Percentiles rank a stretch among this genome's conserved stretches.
Conservation (phyloP, 2,329 filamentous ascomycete species). For the Fusarium palustre region DNA sequence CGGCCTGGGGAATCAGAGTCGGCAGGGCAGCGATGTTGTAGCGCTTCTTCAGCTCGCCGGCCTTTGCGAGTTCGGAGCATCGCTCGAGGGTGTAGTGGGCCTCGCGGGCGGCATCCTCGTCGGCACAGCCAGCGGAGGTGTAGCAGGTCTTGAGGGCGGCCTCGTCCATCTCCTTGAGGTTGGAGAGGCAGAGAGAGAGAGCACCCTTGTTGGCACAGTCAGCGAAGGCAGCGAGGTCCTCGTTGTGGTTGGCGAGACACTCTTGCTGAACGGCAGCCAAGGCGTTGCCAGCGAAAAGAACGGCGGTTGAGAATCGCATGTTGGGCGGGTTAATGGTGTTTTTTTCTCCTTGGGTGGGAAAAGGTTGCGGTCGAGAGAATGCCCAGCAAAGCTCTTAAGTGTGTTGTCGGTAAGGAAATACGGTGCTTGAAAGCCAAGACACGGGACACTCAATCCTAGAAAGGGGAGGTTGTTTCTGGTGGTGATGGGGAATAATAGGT, state of each 20-base stretch:
- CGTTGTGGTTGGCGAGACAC: conserved; percentile 56
- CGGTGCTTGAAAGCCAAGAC: conserved; percentile 29
- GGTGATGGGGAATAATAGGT: conserved; percentile 18
- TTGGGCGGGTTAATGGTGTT: conserved; percentile 16
- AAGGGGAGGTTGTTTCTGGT: conserved; percentile 20
- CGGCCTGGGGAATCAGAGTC: conserved; percentile 34
- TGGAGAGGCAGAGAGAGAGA: conserved; percentile 58
- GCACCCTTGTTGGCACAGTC: conserved; percentile 59
- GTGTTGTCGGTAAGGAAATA: conserved; percentile 30
- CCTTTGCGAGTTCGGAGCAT: conserved; percentile 48
- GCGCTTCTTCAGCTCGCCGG: conserved; percentile 49
- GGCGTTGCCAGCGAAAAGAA: conserved; percentile 53
- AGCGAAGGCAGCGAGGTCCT: conserved; percentile 55
- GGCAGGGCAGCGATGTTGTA: conserved; percentile 40
- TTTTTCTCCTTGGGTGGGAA: background rate
- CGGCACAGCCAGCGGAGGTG: conserved; percentile 52
- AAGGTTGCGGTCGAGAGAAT: conserved; percentile 34
- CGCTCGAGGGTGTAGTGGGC: conserved; percentile 47
- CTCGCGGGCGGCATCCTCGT: conserved; percentile 48
- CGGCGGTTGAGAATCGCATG: conserved; percentile 50
- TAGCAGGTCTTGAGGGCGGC: conserved; percentile 56
- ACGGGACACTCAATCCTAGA: conserved; percentile 34
- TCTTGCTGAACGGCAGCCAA: conserved; percentile 50
- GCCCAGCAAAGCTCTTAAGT: conserved; percentile 40
- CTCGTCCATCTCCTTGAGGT: conserved; percentile 48